Conservation (phyloP, 306 rosid genomes). For the Cucurbita ficifolia region DNA sequence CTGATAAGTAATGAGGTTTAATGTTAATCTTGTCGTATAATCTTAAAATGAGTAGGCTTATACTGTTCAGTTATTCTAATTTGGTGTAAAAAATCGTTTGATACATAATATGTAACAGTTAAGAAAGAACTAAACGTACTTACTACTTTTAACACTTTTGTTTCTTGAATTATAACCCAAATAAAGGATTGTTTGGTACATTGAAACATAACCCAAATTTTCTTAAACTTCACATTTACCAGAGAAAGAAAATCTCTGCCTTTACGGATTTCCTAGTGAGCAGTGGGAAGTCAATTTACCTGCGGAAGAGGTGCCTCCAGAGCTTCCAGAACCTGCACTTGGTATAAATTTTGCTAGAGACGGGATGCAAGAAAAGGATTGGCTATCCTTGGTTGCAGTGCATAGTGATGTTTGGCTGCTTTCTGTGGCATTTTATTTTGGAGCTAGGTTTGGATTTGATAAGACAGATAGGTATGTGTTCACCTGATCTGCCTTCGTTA, state of each 20-base stretch:
- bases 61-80: background rate
- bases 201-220: background rate
- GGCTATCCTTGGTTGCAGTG: conserved; percentile 38
- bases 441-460: conserved; percentile 34
- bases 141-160: background rate
- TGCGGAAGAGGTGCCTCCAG: conserved; percentile 24
- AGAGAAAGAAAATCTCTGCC: conserved; percentile 51
- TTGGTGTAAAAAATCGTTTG: background rate
- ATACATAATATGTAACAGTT: background rate
- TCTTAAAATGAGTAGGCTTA: background rate
- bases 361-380: conserved; percentile 37
- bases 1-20: background rate
- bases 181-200: no score
- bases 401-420: conserved; percentile 40
- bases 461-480: conserved; percentile 30
- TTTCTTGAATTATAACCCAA: background rate
- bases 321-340: conserved; percentile 44
- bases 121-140: background rate
- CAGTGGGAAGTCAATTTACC: conserved; percentile 46
- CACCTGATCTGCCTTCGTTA: background rate
- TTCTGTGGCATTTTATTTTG: conserved; percentile 34
- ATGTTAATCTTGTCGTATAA: background rate
- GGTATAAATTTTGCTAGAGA: conserved; percentile 48
- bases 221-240: conserved; percentile 4
- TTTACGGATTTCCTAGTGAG: conserved; percentile 42